phyloP scores from a whole-genome alignment of 1,284 basidiomycete genomes.

The Irpex sp. region DNA sequence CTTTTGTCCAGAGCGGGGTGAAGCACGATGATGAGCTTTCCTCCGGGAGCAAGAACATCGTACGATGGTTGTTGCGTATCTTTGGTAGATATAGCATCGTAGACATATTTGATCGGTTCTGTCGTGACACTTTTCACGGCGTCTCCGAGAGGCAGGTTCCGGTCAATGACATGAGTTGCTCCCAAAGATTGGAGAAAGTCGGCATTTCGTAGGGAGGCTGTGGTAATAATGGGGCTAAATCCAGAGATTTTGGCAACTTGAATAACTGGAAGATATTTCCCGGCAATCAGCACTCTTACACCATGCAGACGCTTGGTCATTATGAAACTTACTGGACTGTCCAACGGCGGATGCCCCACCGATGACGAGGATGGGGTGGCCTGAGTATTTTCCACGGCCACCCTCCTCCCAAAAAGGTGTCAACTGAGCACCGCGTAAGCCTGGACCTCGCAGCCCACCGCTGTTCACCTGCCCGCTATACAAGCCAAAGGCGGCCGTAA shows the following conservation, averaged over 20 bases:
- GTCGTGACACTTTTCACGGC: slow-evolving; percentile 8
- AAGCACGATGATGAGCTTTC: slow-evolving; percentile 6
- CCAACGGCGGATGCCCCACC: slow-evolving; percentile 36
- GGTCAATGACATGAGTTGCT: slow-evolving; percentile 41
- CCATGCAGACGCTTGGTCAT: not conserved
- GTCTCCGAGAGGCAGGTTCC: not conserved
- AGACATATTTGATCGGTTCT: slow-evolving; percentile 9
- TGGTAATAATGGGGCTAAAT: slow-evolving; percentile 45
- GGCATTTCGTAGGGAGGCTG: slow-evolving; percentile 40
- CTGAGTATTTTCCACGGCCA: slow-evolving; percentile 32
- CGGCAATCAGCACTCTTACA: not conserved
- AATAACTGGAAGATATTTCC: slow-evolving; percentile 23
- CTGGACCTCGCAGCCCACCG: slow-evolving; percentile 5
- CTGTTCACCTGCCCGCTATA: slow-evolving; percentile 29
- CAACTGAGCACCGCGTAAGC: slow-evolving; percentile 26
- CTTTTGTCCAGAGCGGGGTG: not conserved
- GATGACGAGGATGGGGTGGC: slow-evolving; percentile 37
- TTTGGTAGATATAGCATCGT: slow-evolving; percentile 3
- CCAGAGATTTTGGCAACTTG: slow-evolving; percentile 47
- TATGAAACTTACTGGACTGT: not conserved
- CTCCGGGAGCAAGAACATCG: slow-evolving; percentile 8
- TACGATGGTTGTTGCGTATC: slow-evolving; percentile 12
- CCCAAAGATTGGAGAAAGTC: slow-evolving; percentile 43
- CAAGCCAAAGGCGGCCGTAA: slow-evolving; percentile 36
- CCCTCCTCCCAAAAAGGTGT: slow-evolving; percentile 24